Evolutionary conservation across 2,329 filamentous ascomycete genomes (phyloP).

Genomic region (Fusarium coffeatum): DNA sequence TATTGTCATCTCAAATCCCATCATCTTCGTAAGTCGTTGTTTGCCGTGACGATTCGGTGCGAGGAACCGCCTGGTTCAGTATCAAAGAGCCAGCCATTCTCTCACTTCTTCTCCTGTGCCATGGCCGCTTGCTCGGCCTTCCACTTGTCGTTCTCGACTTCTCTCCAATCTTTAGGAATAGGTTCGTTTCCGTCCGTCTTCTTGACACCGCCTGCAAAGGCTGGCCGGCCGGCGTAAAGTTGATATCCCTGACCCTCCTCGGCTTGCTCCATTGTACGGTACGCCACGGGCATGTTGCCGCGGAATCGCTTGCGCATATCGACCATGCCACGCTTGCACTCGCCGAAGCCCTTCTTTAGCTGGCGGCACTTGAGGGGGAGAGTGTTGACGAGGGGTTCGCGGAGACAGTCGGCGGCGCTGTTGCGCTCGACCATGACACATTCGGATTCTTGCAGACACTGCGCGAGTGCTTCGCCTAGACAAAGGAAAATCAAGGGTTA

Average conservation of each 20-base stretch:
- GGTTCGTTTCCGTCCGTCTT: conserved; percentile 76
- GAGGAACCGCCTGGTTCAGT: neutral
- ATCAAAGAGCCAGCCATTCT: neutral
- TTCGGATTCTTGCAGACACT: conserved; percentile 95
- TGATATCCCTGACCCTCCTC: conserved; percentile 73
- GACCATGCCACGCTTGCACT: conserved; percentile 95
- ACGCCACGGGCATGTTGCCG: conserved; percentile 86
- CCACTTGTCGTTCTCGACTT: conserved; percentile 73
- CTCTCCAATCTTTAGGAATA: conserved; percentile 70
- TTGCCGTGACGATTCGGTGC: neutral
- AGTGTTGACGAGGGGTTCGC: conserved; percentile 80
- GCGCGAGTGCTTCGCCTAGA: conserved; percentile 87
- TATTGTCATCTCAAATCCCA: neutral
- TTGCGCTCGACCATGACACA: conserved; percentile 95
- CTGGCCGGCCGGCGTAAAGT: conserved; percentile 81
- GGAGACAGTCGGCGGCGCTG: conserved; percentile 87
- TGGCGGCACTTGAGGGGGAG: conserved; percentile 92
- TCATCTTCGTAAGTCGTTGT: conserved; percentile 1
- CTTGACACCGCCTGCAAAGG: conserved; percentile 72
- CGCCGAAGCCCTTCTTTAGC: conserved; percentile 89
- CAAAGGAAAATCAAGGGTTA: conserved; percentile 1
- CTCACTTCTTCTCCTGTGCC: conserved; percentile 45
- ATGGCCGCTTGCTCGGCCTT: conserved; percentile 49
- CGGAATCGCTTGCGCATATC: conserved; percentile 99
- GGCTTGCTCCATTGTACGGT: conserved; percentile 66